Evolutionary conservation across 2,329 filamentous ascomycete species (phyloP), one percentile per base, ranked within the genome.

Genomic region (Calonectria pteridis): DNA sequence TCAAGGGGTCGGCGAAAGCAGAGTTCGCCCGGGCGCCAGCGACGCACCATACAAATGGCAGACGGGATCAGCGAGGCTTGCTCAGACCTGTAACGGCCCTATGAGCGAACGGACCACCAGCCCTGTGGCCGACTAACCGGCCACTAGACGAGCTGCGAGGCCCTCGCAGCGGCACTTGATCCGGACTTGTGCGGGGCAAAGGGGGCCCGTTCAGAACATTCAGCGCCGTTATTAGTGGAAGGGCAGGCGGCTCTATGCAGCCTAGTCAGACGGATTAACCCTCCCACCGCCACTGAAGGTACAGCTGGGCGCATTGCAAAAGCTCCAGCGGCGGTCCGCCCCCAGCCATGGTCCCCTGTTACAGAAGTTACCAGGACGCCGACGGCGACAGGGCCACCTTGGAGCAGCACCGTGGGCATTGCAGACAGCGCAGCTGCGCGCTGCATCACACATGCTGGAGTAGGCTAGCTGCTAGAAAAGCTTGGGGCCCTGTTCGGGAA

Each of bases 201-300:
- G 55, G 35, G 55, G 55, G 35, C n/a, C 33, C 55, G 20, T 28
- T 5, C 55, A 62, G 23, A 62, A 62, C 55, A 62, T 62, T 18
- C 55, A 62, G 33, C 55, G 10, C 55, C 55, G 55, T 62, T 62
- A 62, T 40, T 62, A 62, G 55, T 62, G 55, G 55, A 62, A 62
- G 55, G 55, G n/a, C 35, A 62, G 55, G 55, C 55, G 55, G 33
- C 55, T 40, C 55, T 33, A 62, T 62, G 55, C 53, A 62, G 55
- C 55, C 51, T 62, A 62, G 55, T 23, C 53, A 28, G 31, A 33
- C 55, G 55, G 33, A 40, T 28, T 23, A 40, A 35, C 55, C 23
- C 35, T 62, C 55, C 55, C 55, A 62, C 55, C 55, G 40, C 55
- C 55, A 62, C 35, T 62, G n/a, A 40, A 40, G 33, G 13, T 23